Evolutionary conservation across 352 stramenopile genomes (phyloP), one percentile per base, ranked within the genome.

Genomic region (Pythium inflatum): DNA sequence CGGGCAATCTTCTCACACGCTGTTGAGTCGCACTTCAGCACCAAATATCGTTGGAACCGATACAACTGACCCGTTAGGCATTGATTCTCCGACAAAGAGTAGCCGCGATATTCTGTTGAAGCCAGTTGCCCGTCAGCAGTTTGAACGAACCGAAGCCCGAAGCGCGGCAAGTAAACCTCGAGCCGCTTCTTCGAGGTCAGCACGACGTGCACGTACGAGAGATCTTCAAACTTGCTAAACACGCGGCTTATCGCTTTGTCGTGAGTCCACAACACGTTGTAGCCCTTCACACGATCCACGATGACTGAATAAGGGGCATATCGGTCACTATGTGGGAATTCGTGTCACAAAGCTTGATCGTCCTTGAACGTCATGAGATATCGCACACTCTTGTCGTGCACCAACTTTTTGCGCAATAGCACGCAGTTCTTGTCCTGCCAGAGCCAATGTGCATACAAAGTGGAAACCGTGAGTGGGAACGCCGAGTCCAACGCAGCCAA

Each of bases 131-230:
- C 18, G 9, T 43, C 36, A 31, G 36, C 22, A 16, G 76, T 66
- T 5, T 83, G 34, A 1, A 51, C 31, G 68, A 91, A 87, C 2
- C 50, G 78, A 54, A 88, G 45, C 4, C 75, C 73, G n/a, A 75
- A 88, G 0, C 83, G 70, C 2, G 81, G 81, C 0, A 90, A 30
- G 9, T 83, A 71, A 48, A 90, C 65, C 13, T 80, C 76, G 7
- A 89, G n/a, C 8, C 36, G 22, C 5, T 51, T 33, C n/a, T 67
- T 67, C 13, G 58, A 30, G 2, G 43, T n/a, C n/a, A 49, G 43
- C 0, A 87, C 49, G 4, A 70, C 55, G 65, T 89, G 75, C 2
- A 81, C 68, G 56, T 76, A 87, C 6, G 57, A 13, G 0, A 14
- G 22, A 2, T 61, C 18, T 38, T 91, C 83, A 27, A 91, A 88